Evolutionary conservation across 495 filamentous ascomycete species (phyloP), one percentile per base, ranked within the genome.

Genomic region (Neurospora africana): DNA sequence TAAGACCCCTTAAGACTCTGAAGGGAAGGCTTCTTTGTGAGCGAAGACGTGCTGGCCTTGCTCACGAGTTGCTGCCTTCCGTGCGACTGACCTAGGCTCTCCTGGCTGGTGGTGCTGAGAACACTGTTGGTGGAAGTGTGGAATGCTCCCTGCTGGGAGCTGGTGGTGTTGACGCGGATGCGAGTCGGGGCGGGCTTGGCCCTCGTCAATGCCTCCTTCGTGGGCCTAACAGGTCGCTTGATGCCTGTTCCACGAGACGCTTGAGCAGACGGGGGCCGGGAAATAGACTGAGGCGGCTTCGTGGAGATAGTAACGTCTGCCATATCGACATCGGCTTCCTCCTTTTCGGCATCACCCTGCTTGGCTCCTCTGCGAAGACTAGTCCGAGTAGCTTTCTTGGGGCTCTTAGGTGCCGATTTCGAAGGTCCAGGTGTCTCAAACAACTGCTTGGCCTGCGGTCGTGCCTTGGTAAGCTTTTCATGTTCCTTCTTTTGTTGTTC

Each of bases 131-230:
- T 65, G 6, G 88, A 85, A 36, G 91, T 81, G 37, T 90, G 88
- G 44, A 90, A 89, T 37, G 84, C 81, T 37, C 82, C 76, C 43
- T 83, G 81, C 38, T 89, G 89, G 44, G 92, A 91, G 30, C 90
- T 90, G 13, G 88, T 83, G 44, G 89, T 90, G 47, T 91, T 90
- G 36, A 97, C 90, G 38, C 91, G 88, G 73, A 97, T 95, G 2
- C 91, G 87, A 4, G 93, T 92, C 2, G 92, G 92, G 21, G 89
- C 91, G 15, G 92, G 92, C 77, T 90, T 91, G 2, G 87, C 78
- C 76, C 93, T 93, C 35, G 85, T 82, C 6, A 85, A 69, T 3
- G 85, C 74, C 69, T 94, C 91, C 74, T 92, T 93, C 27, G 86
- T 87, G 2, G 92, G 92, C 74, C 90, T 93, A 1, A 87, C 75